Base-by-base conservation (phyloP, 2,329 filamentous ascomycete genomes). In the Ascochyta lentis region DNA sequence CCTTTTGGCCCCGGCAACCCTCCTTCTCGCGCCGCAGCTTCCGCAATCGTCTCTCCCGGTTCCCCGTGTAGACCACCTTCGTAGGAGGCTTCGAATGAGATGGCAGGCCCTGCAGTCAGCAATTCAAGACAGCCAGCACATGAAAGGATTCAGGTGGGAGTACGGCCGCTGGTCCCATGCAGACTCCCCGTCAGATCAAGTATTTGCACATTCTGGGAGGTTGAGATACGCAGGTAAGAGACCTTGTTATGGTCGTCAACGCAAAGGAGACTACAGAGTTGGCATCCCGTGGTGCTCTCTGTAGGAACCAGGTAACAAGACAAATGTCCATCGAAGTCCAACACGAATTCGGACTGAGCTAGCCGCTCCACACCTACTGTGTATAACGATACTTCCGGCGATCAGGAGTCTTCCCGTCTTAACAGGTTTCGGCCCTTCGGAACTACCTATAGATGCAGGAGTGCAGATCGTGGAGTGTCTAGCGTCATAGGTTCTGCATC, bases 401-500 rank as follows among this genome's bases (percentile, higher is more conserved):
- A 3, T 23, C 6, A 41, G 16, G 13, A 42, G 35, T 6, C 22
- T 43, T 15, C 23, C 35, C 16, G 53, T 50, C 47, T 50, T 37
- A 56, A 50, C 46, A 46, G 15, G 19, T 12, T 40, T 55, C 46
- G 29, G 41, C 35, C 37, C 35, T 40, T 41, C 37, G 16, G 12
- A 29, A 37, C 31, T 29, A 23, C 16, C 46, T 26, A 27, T 16
- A 40, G 19, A 50, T 46, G 52, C 37, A 42, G 40, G 35, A 44
- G 24, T 38, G 53, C 53, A 42, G 53, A 56, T 50, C 47, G 33
- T 33, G 33, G 23, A 26, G 31, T 50, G 27, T 19, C 34, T 16
- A 24, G 24, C 37, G 41, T 56, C 47, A 49, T 47, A 42, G 19
- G 35, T 24, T 37, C 16, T 34, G 16, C 19, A 19, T 42, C 37